Percentiles rank a stretch among this genome's conserved stretches.
These are phyloP conservation scores for Diplocarpon mali DNA, from an alignment of 2,329 filamentous ascomycete species.

Conservation along the genomic window DNA sequence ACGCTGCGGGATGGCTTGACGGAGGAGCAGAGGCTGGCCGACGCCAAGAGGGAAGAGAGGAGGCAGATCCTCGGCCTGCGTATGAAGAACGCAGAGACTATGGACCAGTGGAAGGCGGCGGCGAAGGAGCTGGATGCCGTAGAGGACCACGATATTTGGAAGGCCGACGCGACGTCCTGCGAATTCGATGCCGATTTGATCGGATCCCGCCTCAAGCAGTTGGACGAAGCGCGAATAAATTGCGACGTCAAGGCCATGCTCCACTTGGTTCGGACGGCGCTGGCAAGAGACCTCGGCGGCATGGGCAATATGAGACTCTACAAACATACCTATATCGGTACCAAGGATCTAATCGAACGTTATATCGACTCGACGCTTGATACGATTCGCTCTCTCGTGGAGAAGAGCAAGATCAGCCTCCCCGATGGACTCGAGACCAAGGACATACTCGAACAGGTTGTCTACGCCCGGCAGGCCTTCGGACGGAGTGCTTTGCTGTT, in stretches of 20 bases:
- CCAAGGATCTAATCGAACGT: constrained; percentile 74
- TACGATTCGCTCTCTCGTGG: constrained; percentile 62
- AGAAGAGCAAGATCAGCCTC: constrained; percentile 38
- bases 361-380: constrained; percentile 73
- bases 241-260: constrained; percentile 69
- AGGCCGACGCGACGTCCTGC: constrained; percentile 41
- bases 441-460: constrained; percentile 46
- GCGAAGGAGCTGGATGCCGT: constrained; percentile 68
- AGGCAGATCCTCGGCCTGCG: constrained; percentile 52
- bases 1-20: constrained; percentile 23
- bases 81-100: constrained; percentile 56
- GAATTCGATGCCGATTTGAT: constrained; percentile 58
- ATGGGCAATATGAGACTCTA: constrained; percentile 81
- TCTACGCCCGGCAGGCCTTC: constrained; percentile 50
- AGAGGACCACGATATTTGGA: constrained; percentile 77
- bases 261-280: constrained; percentile 65
- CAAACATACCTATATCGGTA: constrained; percentile 73
- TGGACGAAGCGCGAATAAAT: constrained; percentile 62
- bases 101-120: constrained; percentile 62
- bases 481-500: constrained; percentile 55
- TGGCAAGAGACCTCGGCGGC: constrained; percentile 71
- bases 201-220: constrained; percentile 53
- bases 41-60: constrained; percentile 40
- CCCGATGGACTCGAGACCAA: constrained; percentile 42
- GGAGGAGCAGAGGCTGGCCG: constrained; percentile 37